Evolutionary conservation across 768 basidiomycete genomes (phyloP).

Genomic region (Lactarius psammicola): DNA sequence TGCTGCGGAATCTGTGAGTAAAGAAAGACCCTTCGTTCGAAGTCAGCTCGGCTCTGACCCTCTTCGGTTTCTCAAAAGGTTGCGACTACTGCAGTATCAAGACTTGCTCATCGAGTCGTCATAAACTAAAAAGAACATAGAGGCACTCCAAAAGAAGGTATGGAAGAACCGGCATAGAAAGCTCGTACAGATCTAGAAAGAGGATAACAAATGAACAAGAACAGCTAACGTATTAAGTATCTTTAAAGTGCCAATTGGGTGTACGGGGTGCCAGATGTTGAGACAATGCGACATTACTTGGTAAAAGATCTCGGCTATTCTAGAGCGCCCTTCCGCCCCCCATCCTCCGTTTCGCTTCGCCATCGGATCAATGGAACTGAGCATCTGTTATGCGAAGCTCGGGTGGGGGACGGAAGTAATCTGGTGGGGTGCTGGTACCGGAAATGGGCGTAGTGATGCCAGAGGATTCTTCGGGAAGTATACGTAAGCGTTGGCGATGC

Average conservation of each 20-base stretch:
- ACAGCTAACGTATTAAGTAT: slow-evolving; percentile 9
- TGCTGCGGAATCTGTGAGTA: slow-evolving; percentile 90
- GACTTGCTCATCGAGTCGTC: slow-evolving; percentile 8
- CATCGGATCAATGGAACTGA: slow-evolving; percentile 39
- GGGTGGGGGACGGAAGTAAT: slow-evolving; percentile 32
- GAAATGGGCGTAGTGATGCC: slow-evolving; percentile 65
- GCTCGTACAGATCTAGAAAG: slow-evolving; percentile 6
- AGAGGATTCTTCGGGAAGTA: slow-evolving; percentile 64
- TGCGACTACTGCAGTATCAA: slow-evolving; percentile 20
- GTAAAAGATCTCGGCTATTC: slow-evolving; percentile 25
- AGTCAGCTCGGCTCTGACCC: background rate
- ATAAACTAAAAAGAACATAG: background rate
- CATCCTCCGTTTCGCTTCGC: background rate
- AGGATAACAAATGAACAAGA: background rate
- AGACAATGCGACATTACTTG: slow-evolving; percentile 22
- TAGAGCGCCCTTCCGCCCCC: slow-evolving; percentile 1
- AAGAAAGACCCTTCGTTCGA: background rate
- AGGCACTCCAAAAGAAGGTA: background rate
- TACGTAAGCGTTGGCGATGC: slow-evolving; percentile 79
- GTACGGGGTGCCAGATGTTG: background rate
- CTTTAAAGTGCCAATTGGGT: slow-evolving; percentile 1
- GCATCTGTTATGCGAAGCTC: slow-evolving; percentile 46
- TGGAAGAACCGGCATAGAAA: background rate
- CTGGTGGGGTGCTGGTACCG: slow-evolving; percentile 43
- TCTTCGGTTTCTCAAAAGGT: slow-evolving; percentile 4